Percentiles rank a stretch among this genome's conserved stretches.
Evolutionary conservation across 1,284 basidiomycete genomes (phyloP).

Genomic region (Boletus mariae): DNA sequence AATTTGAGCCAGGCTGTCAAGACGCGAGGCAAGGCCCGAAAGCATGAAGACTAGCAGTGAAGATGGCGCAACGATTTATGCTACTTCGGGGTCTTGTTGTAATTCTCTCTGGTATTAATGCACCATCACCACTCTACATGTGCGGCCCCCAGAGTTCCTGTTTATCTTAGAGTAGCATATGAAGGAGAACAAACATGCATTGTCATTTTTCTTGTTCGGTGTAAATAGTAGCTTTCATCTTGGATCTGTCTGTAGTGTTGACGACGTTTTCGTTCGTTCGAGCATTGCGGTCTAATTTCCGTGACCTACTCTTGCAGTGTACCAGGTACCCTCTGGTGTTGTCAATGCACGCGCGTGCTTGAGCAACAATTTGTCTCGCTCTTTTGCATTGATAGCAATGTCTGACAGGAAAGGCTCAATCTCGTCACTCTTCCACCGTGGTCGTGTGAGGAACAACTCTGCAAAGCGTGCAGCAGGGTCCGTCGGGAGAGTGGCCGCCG

Average conservation of each 20-base stretch:
- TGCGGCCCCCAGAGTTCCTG: too few species aligned
- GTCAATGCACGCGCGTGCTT: slow-evolving; percentile 81
- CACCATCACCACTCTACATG: neutral
- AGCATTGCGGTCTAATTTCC: slow-evolving; percentile 26
- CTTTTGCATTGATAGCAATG: slow-evolving; percentile 78
- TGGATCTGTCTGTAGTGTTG: too few species aligned
- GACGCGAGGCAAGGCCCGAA: slow-evolving; percentile 36
- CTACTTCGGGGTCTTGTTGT: neutral
- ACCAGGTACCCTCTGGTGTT: slow-evolving; percentile 64
- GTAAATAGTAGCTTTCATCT: neutral
- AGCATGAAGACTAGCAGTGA: slow-evolving; percentile 7
- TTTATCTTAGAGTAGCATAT: neutral
- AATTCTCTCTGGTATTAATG: neutral
- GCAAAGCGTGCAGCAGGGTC: slow-evolving; percentile 76
- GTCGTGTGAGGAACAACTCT: slow-evolving; percentile 77
- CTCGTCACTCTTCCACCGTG: slow-evolving; percentile 76
- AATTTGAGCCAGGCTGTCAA: slow-evolving; percentile 32
- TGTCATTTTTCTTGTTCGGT: neutral
- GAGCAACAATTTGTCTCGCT: slow-evolving; percentile 79
- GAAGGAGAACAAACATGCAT: neutral
- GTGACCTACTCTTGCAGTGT: slow-evolving; percentile 61
- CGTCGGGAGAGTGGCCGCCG: slow-evolving; percentile 65
- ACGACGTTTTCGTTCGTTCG: too few species aligned
- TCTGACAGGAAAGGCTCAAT: slow-evolving; percentile 79
- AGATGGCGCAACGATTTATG: neutral